Percentiles rank a stretch among this genome's conserved stretches.
Conservation (phyloP, 257 asterid genomes). For the Gentiana dahurica region DNA sequence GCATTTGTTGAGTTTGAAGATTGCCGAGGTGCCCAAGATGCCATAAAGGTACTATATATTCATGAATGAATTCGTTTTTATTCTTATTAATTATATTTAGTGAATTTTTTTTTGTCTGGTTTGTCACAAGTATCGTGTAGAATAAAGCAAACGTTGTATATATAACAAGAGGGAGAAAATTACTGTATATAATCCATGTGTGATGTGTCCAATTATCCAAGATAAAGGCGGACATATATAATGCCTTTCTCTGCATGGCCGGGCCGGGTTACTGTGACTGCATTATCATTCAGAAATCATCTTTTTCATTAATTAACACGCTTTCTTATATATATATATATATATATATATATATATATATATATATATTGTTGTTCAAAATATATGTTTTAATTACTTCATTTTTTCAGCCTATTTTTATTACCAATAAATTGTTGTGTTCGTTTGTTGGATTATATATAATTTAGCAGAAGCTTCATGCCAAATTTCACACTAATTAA, state of each 20-base stretch:
- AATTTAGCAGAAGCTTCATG: neutral
- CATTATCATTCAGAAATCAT: neutral
- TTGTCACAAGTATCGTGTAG: neutral
- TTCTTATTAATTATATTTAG: too few relatives aligned
- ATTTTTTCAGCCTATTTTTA: neutral
- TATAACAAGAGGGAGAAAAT: too few relatives aligned
- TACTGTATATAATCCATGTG: neutral
- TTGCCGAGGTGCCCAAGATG: constrained; percentile 58
- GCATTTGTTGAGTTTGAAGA: constrained; percentile 91
- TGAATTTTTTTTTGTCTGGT: neutral
- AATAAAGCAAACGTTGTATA: too few relatives aligned
- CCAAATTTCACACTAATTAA: neutral
- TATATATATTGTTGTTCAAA: neutral
- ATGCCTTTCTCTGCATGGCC: too few relatives aligned
- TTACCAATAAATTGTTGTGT: neutral
- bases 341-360: too few relatives aligned
- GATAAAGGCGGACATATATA: neutral
- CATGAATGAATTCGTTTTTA: neutral
- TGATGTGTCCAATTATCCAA: neutral
- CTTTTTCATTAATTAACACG: neutral
- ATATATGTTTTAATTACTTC: neutral
- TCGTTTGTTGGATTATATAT: neutral
- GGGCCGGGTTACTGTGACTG: neutral
- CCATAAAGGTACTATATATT: constrained; percentile 44
- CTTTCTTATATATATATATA: neutral